These are phyloP conservation scores for Paramecium biaurelia DNA, from an alignment of 73 alveolate genomes.

Conservation along the genomic window DNA sequence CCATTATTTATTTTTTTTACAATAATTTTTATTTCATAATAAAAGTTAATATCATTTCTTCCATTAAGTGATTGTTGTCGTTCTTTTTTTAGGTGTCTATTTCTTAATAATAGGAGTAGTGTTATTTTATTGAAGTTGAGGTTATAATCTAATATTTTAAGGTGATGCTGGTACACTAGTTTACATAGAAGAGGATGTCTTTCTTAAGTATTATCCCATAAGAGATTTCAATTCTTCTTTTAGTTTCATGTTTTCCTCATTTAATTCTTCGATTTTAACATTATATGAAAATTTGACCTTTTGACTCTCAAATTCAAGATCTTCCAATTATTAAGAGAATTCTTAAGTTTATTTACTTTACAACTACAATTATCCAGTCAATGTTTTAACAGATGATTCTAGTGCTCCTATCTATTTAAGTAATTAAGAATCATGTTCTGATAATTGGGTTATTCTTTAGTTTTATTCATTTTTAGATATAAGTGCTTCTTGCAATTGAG, in stretches of 20 bases:
- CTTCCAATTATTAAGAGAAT: background rate
- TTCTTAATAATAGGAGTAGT: background rate
- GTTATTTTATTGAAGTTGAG: background rate
- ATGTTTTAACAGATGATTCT: background rate
- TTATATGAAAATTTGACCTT: background rate
- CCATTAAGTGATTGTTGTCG: background rate
- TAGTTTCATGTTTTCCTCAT: background rate
- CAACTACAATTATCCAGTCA: background rate
- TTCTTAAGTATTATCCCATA: constrained; percentile 5
- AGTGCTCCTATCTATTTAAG: constrained; percentile 2
- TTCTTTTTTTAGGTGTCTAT: background rate
- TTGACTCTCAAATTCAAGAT: background rate
- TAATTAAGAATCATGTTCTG: background rate
- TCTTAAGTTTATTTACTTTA: background rate
- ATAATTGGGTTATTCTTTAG: background rate
- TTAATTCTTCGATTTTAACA: constrained; percentile 16
- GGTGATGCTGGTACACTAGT: constrained; percentile 1
- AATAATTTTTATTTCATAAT: background rate
- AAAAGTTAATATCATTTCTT: background rate
- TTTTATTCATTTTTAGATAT: background rate
- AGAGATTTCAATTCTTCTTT: constrained; percentile 25
- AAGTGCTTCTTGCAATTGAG: background rate
- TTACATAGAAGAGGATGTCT: constrained; percentile 1
- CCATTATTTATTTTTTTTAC: background rate
- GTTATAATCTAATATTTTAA: background rate